Percentiles rank a stretch among this genome's conserved stretches.
These are phyloP conservation scores for Nakaseomyces delphensis DNA, from an alignment of 1,139 yeast genomes.

Conservation along the genomic window DNA sequence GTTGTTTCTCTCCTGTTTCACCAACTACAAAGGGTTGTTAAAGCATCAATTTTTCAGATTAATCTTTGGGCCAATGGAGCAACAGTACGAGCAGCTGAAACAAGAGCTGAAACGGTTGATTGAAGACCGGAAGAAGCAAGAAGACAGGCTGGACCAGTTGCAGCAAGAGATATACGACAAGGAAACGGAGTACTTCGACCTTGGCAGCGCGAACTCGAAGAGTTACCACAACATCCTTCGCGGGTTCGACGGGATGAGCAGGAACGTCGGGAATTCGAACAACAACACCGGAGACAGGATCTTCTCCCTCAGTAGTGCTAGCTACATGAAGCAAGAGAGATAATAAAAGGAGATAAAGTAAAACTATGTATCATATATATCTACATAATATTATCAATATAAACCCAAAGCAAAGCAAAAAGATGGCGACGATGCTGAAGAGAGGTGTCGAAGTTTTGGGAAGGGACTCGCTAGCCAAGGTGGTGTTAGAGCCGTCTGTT, in stretches of 20 bases:
- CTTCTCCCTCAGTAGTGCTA: conserved; percentile 72
- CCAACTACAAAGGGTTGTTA: too few relatives aligned
- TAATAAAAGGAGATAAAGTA: conserved; percentile 28
- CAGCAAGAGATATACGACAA: conserved; percentile 79
- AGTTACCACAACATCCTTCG: conserved; percentile 34
- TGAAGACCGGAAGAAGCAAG: conserved; percentile 54
- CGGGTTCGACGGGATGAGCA: conserved; percentile 79
- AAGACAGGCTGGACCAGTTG: conserved; percentile 48
- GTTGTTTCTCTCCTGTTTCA: neutral
- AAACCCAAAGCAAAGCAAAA: neutral
- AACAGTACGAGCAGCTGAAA: conserved; percentile 61
- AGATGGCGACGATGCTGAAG: too few relatives aligned
- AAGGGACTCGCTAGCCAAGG: conserved; percentile 11
- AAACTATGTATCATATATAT: conserved; percentile 9
- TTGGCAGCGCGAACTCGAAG: conserved; percentile 31
- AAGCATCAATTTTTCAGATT: too few relatives aligned
- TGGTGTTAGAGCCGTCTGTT: conserved; percentile 14
- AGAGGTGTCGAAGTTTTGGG: conserved; percentile 11
- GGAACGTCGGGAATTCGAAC: conserved; percentile 39
- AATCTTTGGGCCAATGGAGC: conserved; percentile 22
- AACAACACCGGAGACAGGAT: conserved; percentile 77
- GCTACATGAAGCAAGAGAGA: conserved; percentile 55
- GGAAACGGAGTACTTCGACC: conserved; percentile 73
- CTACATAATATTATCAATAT: neutral
- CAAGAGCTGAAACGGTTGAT: conserved; percentile 60